Base-by-base conservation (phyloP, 371 early-diverging fungal species). In the Circinella minor region DNA sequence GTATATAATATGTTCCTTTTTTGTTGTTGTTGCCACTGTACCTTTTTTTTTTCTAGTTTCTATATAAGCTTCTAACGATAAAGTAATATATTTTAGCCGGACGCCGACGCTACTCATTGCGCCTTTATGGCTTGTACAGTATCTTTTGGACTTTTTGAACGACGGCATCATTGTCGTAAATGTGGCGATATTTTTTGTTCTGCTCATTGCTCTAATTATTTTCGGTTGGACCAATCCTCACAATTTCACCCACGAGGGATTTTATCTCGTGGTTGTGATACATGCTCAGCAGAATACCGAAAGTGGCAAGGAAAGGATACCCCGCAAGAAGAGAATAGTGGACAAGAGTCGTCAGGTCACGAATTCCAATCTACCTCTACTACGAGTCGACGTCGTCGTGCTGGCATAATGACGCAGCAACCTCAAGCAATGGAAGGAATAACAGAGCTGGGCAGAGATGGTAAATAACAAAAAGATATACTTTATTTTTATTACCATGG, bases 101-200 rank as follows among this genome's bases (percentile, higher is more conserved):
- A 83, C 74, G 61, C 77, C 38, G 80, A 81, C 61, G 73, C 77
- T 38, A 72, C 39, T 36, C 61, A 65, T 13, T 83, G 85, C 65
- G 77, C 63, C 14, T 75, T 63, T 38, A 62, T 72, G 43, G 74
- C 69, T 36, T 85, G 85, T 62, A 34, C 61, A 27, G 68, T 65
- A 11, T 39, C 68, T n/a, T 85, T 85, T 77, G 79, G 80, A 8
- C 38, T 85, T 9, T 82, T 85, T 70, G 83, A 85, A 62, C 74
- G 85, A 63, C 76, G 83, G 60, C 85, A 85, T 63, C 85, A 85
- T 61, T 85, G 85, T 61, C 80, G 85, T 46, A 74, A 75, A 71
- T 85, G 85, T 73, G 85, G 85, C 18, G 78, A 80, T 55, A 78
- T 85, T 27, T 85, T 82, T 64, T 85, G 84, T 59, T 74, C 85